A percentile compares a stretch with the other conserved stretches of the same genome.
Conservation (phyloP, 192 early-diverging fungal species). For the Linderina pennispora region DNA sequence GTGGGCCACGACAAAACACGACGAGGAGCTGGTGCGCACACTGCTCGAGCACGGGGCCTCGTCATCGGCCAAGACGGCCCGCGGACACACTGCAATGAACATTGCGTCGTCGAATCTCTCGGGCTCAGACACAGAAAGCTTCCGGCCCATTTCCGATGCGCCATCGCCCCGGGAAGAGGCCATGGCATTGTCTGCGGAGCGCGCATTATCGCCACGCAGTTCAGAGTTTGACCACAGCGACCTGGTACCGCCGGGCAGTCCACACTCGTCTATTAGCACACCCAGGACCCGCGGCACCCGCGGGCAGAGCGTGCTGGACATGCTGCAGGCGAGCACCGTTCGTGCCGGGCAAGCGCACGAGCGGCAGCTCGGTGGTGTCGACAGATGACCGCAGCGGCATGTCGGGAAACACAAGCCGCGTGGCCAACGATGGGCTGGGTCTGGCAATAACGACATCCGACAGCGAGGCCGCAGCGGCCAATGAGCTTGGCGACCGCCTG, state of each 20-base stretch:
- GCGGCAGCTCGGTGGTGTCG: not conserved
- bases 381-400: not conserved
- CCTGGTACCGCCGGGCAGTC: slow-evolving; percentile 17
- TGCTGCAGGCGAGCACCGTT: slow-evolving; percentile 40
- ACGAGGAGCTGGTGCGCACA: slow-evolving; percentile 62
- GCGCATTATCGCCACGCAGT: no score
- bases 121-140: slow-evolving; percentile 25
- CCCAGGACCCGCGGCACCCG: no score
- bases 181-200: no score
- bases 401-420: slow-evolving; percentile 8
- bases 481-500: slow-evolving; percentile 10
- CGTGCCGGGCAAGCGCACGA: slow-evolving; percentile 1
- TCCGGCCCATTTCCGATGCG: slow-evolving; percentile 18
- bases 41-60: slow-evolving; percentile 78
- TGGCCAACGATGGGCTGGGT: slow-evolving; percentile 7
- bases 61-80: slow-evolving; percentile 55
- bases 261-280: no score
- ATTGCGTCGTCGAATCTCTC: slow-evolving; percentile 51
- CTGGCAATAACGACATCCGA: slow-evolving; percentile 6
- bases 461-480: not conserved
- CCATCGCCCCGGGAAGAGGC: no score
- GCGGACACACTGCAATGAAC: slow-evolving; percentile 70
- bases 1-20: slow-evolving; percentile 85
- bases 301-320: slow-evolving; percentile 42
- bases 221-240: slow-evolving; percentile 27